These are phyloP conservation scores for Protomyces inundatus DNA, from an alignment of 1,139 yeast species.

Conservation along the genomic window DNA sequence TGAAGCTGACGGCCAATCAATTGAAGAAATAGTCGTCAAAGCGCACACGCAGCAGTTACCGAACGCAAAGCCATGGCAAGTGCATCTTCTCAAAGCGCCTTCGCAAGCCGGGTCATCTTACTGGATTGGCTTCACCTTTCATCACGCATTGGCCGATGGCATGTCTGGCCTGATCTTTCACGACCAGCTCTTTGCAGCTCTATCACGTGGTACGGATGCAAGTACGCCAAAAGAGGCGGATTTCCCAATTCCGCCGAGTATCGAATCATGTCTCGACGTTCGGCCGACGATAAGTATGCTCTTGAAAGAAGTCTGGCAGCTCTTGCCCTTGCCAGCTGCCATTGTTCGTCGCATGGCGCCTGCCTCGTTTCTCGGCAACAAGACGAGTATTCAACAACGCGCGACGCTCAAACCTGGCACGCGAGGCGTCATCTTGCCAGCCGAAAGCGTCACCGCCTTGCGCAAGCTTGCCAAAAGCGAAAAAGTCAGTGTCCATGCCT, in stretches of 20 bases:
- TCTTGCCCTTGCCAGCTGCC: constrained; percentile 6
- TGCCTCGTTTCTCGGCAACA: constrained; percentile 1
- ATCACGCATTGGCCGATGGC: constrained; percentile 24
- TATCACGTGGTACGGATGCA: not conserved
- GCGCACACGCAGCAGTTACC: not conserved
- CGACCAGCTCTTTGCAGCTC: constrained; percentile 1
- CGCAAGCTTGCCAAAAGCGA: not conserved
- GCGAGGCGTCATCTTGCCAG: not conserved
- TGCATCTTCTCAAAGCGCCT: not conserved
- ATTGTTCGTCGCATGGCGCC: not conserved
- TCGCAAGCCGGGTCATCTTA: not conserved
- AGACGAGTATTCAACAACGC: constrained; percentile 3
- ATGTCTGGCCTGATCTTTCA: constrained; percentile 24
- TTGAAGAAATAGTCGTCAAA: not conserved
- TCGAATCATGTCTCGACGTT: constrained; percentile 2
- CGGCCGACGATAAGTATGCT: not conserved
- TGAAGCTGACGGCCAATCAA: not conserved
- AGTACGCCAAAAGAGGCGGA: too few species aligned
- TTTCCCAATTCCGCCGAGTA: constrained; percentile 1
- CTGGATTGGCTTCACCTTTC: constrained; percentile 17
- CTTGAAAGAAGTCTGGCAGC: not conserved
- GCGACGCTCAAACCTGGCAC: not conserved
- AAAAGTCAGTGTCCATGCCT: constrained; percentile 6
- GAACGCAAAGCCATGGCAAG: constrained; percentile 2
- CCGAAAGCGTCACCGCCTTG: not conserved